Evolutionary conservation across 2,329 filamentous ascomycete genomes (phyloP), one percentile per base, ranked within the genome.

Genomic region (Microdochium paspali): DNA sequence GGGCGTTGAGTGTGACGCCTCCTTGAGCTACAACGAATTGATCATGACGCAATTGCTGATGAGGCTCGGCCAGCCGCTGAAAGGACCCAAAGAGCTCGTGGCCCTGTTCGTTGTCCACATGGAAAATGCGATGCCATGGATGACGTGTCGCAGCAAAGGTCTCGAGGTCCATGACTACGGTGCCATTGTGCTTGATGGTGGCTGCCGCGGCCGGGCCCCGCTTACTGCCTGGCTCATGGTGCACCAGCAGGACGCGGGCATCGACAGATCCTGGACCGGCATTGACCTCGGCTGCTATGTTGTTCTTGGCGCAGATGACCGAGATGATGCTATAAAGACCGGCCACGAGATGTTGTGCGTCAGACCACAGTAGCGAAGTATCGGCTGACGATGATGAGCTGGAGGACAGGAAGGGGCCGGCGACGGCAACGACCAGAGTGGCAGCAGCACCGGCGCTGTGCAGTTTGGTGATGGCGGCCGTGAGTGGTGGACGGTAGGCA

Each of bases 311-410:
- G 52, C 85, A 88, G n/a, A 88, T 71, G 43, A 82, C 69, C 28
- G 84, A 84, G 48, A 93, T 71, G 45, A 96, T 74, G 57, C 82
- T 82, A 72, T 97, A 97, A 23, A 94, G 61, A 24, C 79, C 78
- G 2, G 86, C 85, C 21, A 96, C 67, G 4, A 91, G 71, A n/a
- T 76, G 72, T 64, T 95, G 89, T 0, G 82, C 77, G n/a, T 74
- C 67, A 28, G 73, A 61, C 76, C 90, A 95, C 18, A 78, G 69
- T 43, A 78, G 68, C 23, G 75, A 70, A 55, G 77, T 74, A 43
- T 76, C 71, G 25, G 67, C 65, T 21, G 68, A n/a, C n/a, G n/a
- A 66, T 23, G 70, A 67, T 26, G 67, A 66, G 20, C 77, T 73
- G 3, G 12, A 9, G 44, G 72, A 67, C 12, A 90, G 72, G 46